Percentiles rank a stretch among this genome's conserved stretches.
Conservation (phyloP, 78 protist species). For the Pigoraptor vietnamica region DNA sequence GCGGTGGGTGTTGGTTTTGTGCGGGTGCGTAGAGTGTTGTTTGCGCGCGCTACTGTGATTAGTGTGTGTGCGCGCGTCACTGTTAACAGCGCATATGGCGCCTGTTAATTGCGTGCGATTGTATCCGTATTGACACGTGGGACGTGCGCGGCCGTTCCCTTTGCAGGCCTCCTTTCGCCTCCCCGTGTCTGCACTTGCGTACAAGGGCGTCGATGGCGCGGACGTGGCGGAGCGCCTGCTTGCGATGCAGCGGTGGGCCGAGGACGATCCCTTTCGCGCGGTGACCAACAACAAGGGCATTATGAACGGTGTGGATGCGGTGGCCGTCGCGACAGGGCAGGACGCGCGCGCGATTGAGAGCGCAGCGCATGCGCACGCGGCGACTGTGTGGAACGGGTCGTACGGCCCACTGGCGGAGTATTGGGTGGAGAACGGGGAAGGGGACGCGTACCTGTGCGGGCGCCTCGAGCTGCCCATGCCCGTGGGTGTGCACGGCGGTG, state of each 20-base stretch:
- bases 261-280: constrained; percentile 25
- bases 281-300: constrained; percentile 31
- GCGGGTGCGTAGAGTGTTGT: too few species aligned
- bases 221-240: constrained; percentile 24
- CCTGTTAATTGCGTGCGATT: too few species aligned
- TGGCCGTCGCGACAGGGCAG: constrained; percentile 38
- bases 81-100: too few species aligned
- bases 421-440: background rate
- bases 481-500: constrained; percentile 15
- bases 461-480: constrained; percentile 4
- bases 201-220: background rate
- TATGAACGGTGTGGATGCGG: constrained; percentile 47
- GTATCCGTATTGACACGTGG: too few species aligned
- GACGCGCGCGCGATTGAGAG: constrained; percentile 38
- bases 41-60: too few species aligned
- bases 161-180: background rate
- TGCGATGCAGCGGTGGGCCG: constrained; percentile 18
- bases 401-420: too few species aligned
- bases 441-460: background rate
- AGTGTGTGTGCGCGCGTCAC: too few species aligned
- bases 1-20: too few species aligned
- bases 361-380: constrained; percentile 13
- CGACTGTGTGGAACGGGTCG: too few species aligned
- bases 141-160: too few species aligned
- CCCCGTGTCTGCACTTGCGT: background rate